Evolutionary conservation across 108 stramenopile genomes (phyloP).

Genomic region (Pelagomonas calceolata): DNA sequence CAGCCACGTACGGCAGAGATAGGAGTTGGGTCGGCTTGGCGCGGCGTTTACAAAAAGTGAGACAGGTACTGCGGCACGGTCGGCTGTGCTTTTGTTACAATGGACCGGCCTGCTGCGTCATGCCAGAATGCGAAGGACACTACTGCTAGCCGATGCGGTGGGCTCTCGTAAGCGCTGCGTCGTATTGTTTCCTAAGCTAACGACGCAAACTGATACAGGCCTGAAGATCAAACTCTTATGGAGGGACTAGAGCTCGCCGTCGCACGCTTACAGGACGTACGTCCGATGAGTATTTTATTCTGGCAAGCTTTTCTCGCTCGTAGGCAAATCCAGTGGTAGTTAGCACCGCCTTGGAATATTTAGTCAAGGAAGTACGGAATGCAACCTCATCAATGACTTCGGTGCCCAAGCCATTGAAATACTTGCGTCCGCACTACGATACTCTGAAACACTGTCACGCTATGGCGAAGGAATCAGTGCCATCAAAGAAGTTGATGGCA

Average conservation of each 20-base stretch:
- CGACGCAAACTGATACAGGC: no score
- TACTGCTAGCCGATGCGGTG: no score
- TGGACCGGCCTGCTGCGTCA: no score
- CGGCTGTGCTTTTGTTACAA: no score
- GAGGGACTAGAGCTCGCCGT: constrained; percentile 45
- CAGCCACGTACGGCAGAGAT: no score
- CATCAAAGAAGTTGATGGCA: constrained; percentile 40
- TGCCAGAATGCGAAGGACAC: no score
- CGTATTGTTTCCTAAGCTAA: no score
- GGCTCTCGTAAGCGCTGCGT: no score
- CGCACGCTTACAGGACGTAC: constrained; percentile 19
- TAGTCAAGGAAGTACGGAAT: constrained; percentile 71
- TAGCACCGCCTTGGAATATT: constrained; percentile 58
- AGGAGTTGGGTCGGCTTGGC: no score
- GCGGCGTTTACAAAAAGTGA: no score
- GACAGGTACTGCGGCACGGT: no score
- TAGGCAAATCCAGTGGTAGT: no score
- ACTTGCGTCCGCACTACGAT: constrained; percentile 82
- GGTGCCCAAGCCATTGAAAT: constrained; percentile 98
- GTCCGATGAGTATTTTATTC: background rate
- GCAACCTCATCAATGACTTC: constrained; percentile 93
- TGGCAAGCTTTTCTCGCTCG: background rate
- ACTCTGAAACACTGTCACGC: constrained; percentile 63
- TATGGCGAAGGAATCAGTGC: constrained; percentile 21
- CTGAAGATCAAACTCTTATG: constrained; percentile 34